These are phyloP conservation scores for Starmerella roubikii DNA, from an alignment of 805 yeast species.

Conservation along the genomic window DNA sequence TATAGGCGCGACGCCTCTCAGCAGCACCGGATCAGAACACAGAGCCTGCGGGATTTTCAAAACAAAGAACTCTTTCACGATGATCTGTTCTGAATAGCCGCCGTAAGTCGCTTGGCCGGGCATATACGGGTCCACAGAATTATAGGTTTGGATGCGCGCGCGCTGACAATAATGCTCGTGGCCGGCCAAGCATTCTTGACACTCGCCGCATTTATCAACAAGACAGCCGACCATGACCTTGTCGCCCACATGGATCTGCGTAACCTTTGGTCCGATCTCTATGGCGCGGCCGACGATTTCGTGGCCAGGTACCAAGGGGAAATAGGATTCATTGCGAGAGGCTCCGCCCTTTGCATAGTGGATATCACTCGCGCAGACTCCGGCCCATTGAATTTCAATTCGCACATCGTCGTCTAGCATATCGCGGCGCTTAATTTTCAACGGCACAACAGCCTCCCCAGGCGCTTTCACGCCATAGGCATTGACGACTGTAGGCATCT, in stretches of 20 bases:
- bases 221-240: conserved; percentile 75
- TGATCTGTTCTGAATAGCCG: conserved; percentile 25
- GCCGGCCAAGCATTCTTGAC: conserved; percentile 42
- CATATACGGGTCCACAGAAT: conserved; percentile 31
- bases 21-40: background rate
- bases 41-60: conserved; percentile 41
- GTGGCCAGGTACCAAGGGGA: conserved; percentile 39
- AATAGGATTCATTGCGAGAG: conserved; percentile 31
- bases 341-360: too few relatives aligned
- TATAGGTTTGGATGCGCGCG: conserved; percentile 41
- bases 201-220: conserved; percentile 43
- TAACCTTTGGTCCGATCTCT: conserved; percentile 44
- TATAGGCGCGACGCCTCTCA: conserved; percentile 39
- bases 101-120: conserved; percentile 53
- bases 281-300: conserved; percentile 29
- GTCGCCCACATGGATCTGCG: conserved; percentile 46
- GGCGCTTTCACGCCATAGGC: background rate
- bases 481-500: background rate
- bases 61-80: conserved; percentile 46
- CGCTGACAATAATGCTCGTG: conserved; percentile 45
- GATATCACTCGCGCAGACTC: conserved; percentile 45
- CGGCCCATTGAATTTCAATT: conserved; percentile 20
- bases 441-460: background rate
- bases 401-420: conserved; percentile 24
- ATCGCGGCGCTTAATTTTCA: conserved; percentile 14